Evolutionary conservation across 2,329 filamentous ascomycete species (phyloP), one percentile per base, ranked within the genome.

Genomic region (Mariannaea elegans): DNA sequence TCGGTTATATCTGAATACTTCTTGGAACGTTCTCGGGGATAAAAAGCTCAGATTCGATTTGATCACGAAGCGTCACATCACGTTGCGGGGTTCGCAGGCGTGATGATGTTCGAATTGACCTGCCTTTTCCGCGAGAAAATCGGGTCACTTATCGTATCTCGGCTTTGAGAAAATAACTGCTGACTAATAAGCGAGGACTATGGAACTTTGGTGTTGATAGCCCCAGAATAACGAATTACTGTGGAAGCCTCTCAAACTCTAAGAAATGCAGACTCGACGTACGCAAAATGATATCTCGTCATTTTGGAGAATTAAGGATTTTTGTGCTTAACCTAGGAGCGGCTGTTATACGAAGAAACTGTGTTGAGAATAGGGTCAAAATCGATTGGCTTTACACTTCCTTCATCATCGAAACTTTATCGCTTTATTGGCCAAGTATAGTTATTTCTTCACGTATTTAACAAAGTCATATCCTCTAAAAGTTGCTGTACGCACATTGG

Each of bases 331-430:
- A 80, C 38, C 73, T 80, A 2, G 71, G 76, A 21, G 77, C 76
- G 2, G 77, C 77, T 1, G 78, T 80, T 4, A 73, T 79, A 50
- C 74, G 77, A 52, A 76, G 77, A 0, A 73, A 71, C 1, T 80
- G 80, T 58, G 67, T 77, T 12, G 72, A 76, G 47, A 80, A 67
- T 51, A 68, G 65, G 51, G 27, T 38, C 29, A 36, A 54, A 31
- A 24, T 52, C 29, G 39, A 91, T 75, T 92, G 90, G 90, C 79
- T 91, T 3, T 88, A 89, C 72, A 90, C 86, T 32, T 88, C 89
- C 0, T 80, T 85, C 2, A 80, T 87, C 1, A 75, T 73, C 3
- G 76, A 80, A 2, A 91, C 87, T 1, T 89, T 90, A 82, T 55
- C 71, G 1, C 81, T 0, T 77, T 90, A 2, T 75, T 91, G 19